Evolutionary conservation across 1,284 basidiomycete genomes (phyloP), one percentile per base, ranked within the genome.

Genomic region (Kwoniella shivajii): DNA sequence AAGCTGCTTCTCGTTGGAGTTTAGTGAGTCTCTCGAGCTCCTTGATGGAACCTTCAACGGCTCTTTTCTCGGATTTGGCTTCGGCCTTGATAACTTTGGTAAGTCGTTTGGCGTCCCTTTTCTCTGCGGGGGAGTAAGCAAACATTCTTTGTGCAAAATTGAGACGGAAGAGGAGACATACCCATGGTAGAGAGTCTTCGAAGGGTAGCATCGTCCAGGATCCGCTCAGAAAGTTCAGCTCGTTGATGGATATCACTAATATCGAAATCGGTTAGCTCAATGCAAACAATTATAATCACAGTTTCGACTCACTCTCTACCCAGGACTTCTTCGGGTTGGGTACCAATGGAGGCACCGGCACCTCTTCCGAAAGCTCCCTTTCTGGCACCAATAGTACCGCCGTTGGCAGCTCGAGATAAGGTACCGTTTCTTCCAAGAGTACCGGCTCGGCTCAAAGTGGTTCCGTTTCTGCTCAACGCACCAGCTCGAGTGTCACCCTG

Each of bases 31-130:
- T 59, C 54, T 74, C 76, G 34, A 80, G 69, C 61, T 80, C 78
- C 63, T 72, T 74, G 67, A 79, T 76, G 18, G 70, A 67, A 13
- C 59, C 65, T 29, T 68, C 64, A 54, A 79, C 72, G 13, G 72
- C 65, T 41, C 64, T 67, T 37, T 71, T 67, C 57, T 79, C 78
- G 30, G 69, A 64, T 44, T 74, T 73, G 29, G 66, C 78, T 64
- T 80, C 79, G 2, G 61, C 57, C 64, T 78, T 77, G 63, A 80
- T 73, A 31, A 79, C 68, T 65, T 78, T 78, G 57, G 72, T 60
- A 29, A 79, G 65, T 34, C 72, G 68, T 50, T 68, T 70, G 37
- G 74, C 76, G 52, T 79, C 77, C 63, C 75, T 77, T 63, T 72
- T 73, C 67, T 73, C 68, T 63, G 47, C 14, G 22, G 45, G 29